Evolutionary conservation across 139 green algal species (phyloP).

Genomic region (Chlamydomonas asymmetrica): DNA sequence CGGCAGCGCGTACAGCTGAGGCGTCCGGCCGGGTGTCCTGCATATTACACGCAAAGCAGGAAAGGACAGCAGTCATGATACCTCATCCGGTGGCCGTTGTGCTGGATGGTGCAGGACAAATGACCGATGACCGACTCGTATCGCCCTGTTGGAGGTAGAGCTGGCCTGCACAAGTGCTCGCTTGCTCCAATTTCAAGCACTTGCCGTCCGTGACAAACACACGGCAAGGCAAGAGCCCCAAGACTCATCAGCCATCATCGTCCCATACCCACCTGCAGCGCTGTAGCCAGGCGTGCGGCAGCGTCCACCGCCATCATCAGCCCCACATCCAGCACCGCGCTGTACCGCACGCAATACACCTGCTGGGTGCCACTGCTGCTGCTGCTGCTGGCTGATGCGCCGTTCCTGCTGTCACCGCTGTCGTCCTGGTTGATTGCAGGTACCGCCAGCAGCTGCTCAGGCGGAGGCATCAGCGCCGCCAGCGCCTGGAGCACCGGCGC

Average conservation of each 20-base stretch:
- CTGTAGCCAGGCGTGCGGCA: neutral
- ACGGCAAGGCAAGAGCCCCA: neutral
- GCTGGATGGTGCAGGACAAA: neutral
- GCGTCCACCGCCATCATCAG: slow-evolving; percentile 43
- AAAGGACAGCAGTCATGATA: neutral
- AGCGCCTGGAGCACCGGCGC: slow-evolving; percentile 47
- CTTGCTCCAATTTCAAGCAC: neutral
- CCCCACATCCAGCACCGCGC: slow-evolving; percentile 45
- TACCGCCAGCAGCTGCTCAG: neutral
- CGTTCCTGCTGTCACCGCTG: neutral
- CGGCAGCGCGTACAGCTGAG: neutral
- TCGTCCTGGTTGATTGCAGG: neutral
- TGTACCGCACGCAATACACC: slow-evolving; percentile 23
- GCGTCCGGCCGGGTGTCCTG: neutral
- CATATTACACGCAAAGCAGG: neutral
- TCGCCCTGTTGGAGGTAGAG: neutral
- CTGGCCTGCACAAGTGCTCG: neutral
- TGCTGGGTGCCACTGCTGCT: neutral
- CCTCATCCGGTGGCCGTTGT: neutral
- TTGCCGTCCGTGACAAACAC: neutral
- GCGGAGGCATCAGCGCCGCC: slow-evolving; percentile 14
- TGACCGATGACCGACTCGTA: neutral
- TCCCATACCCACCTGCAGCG: neutral
- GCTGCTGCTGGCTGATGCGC: neutral
- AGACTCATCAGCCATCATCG: neutral